Evolutionary conservation across 768 basidiomycete species (phyloP).

Genomic region (Boletus pseudo-olivaceus): DNA sequence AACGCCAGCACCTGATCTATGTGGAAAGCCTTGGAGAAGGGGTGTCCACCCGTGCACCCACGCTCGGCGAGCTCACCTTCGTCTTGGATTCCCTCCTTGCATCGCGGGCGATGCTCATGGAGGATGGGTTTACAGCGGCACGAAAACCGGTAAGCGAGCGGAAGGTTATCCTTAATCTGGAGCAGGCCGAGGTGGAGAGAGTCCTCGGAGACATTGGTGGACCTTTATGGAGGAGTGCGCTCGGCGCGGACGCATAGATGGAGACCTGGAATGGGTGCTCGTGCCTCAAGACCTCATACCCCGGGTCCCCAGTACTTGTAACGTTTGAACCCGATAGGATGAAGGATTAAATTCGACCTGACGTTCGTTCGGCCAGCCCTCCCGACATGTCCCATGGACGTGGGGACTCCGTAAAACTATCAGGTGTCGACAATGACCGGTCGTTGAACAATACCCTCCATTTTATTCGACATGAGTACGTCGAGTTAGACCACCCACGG

Average conservation of each 20-base stretch:
- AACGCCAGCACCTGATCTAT: conserved; percentile 73
- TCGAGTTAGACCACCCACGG: background rate
- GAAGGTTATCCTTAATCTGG: conserved; percentile 76
- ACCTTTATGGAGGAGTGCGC: conserved; percentile 55
- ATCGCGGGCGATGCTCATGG: conserved; percentile 72
- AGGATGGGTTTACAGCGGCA: conserved; percentile 52
- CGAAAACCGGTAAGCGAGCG: conserved; percentile 64
- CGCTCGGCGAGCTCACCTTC: conserved; percentile 55
- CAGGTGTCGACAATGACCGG: background rate
- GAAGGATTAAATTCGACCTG: background rate
- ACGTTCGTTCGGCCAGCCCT: background rate
- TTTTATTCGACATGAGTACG: background rate
- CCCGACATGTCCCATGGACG: too few species aligned
- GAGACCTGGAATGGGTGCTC: background rate
- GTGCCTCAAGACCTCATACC: background rate
- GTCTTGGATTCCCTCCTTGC: conserved; percentile 76
- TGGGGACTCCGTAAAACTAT: too few species aligned
- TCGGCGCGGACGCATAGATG: conserved; percentile 19
- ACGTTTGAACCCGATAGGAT: background rate
- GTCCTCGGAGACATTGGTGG: conserved; percentile 82
- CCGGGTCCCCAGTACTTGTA: background rate
- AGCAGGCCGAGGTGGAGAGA: conserved; percentile 79
- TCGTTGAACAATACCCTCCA: background rate
- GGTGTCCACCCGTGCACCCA: conserved; percentile 59
- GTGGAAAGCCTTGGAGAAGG: conserved; percentile 57